Percentiles rank a stretch among this genome's conserved stretches.
These are phyloP conservation scores for Alternaria gaisen DNA, from an alignment of 2,329 filamentous ascomycete species.

Conservation along the genomic window DNA sequence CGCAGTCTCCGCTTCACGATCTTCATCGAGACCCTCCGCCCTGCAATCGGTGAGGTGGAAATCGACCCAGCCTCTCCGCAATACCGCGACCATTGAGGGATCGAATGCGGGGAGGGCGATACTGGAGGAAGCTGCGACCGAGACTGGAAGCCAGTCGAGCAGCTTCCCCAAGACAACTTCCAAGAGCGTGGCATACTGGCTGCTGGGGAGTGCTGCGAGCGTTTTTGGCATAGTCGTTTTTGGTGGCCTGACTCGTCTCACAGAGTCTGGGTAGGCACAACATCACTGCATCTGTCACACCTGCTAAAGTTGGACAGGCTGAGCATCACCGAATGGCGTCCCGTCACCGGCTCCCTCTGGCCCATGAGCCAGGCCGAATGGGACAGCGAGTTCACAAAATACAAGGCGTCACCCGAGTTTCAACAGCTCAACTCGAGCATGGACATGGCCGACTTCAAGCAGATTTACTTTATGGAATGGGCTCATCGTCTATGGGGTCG, in stretches of 20 bases:
- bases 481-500: constrained; percentile 93
- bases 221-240: constrained; percentile 98
- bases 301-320: constrained; percentile 64
- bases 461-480: constrained; percentile 99
- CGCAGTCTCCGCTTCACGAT: constrained; percentile 25
- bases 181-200: constrained; percentile 87
- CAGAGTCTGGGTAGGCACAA: constrained; percentile 83
- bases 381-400: constrained; percentile 93
- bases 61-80: constrained; percentile 44
- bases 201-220: constrained; percentile 87
- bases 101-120: constrained; percentile 22
- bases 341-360: constrained; percentile 90
- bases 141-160: constrained; percentile 26
- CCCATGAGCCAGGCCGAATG: constrained; percentile 82
- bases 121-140: constrained; percentile 23
- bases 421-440: constrained; percentile 91
- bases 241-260: constrained; percentile 90
- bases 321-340: constrained; percentile 98
- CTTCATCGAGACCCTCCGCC: constrained; percentile 35
- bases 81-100: constrained; percentile 29
- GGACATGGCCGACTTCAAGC: constrained; percentile 92
- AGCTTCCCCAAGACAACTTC: constrained; percentile 70
- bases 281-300: background rate
- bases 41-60: constrained; percentile 46
- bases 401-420: constrained; percentile 92